Base-by-base conservation (phyloP, 2,329 filamentous ascomycete genomes). In the Sclerotinia borealis region DNA sequence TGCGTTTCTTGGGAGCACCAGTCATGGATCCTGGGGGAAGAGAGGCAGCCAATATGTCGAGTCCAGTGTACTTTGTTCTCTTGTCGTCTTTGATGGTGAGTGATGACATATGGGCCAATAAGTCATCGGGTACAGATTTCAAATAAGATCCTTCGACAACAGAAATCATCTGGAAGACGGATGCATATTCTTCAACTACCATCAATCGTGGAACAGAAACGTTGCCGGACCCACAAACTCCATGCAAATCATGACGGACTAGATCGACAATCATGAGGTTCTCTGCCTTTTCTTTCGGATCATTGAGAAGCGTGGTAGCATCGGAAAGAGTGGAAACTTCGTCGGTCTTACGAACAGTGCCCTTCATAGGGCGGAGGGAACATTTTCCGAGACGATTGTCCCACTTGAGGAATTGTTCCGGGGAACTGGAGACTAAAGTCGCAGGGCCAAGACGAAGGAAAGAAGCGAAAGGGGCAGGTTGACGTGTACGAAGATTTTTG, bases 201-300 rank as follows among this genome's bases (percentile, higher is more conserved):
- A 97, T 89, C 29, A 97, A 79, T 62, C 92, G 88, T 17, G 87
- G 85, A 1, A 96, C 92, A 7, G 78, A 75, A 1, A 97, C 92
- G 64, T 84, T 83, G 0, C 86, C 87, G 1, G 89, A 83, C 6
- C 90, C 91, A 65, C 89, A 91, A 10, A 96, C 87, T n/a, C 88
- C 86, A 75, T 96, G 90, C 15, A 98, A 80, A 75, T 98, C 93
- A 73, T 98, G 93, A 0, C 93, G 85, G n/a, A 97, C 95, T 1
- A 98, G 81, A 75, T 98, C 93, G 2, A 96, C 93, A 71, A 98
- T 97, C 95, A 98, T 98, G 29, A 98, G 83, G 72, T 98, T 98
- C 78, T 98, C 93, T 0, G 93, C 93, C 70, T 91, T 87, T 75
- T 98, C 95, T 75, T 98, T 98, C 27, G 90, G 88, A 0, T 91